Conservation (phyloP, 768 basidiomycete species). For the Agaricus subrufescens region DNA sequence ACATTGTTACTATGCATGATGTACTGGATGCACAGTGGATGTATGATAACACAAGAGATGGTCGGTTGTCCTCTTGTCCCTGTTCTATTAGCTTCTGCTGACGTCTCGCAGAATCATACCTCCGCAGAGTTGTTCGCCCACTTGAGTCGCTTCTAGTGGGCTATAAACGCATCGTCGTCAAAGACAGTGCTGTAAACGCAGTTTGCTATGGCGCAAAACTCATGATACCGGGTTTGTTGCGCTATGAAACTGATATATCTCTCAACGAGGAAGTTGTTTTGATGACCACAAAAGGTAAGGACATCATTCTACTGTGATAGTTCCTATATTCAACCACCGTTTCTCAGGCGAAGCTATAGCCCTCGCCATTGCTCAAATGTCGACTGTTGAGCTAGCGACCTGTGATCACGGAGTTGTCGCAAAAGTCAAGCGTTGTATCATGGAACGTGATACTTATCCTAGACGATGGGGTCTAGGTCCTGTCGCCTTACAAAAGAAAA, state of each 20-base stretch:
- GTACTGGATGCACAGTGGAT: constrained; percentile 98
- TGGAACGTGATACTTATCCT: constrained; percentile 99
- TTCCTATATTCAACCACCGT: constrained; percentile 2
- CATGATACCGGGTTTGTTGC: constrained; percentile 97
- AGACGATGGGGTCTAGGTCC: constrained; percentile 99
- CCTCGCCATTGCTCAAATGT: constrained; percentile 95
- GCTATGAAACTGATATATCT: constrained; percentile 94
- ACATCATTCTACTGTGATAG: constrained; percentile 1
- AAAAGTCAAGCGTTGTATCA: constrained; percentile 98
- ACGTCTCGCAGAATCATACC: constrained; percentile 74
- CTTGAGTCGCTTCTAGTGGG: constrained; percentile 91
- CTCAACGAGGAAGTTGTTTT: constrained; percentile 94
- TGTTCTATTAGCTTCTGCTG: not conserved
- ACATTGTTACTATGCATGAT: constrained; percentile 99
- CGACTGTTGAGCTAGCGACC: constrained; percentile 94
- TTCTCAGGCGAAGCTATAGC: constrained; percentile 84
- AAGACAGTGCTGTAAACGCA: constrained; percentile 98
- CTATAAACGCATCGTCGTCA: constrained; percentile 98
- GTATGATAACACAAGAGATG: constrained; percentile 96
- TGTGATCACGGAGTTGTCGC: constrained; percentile 99
- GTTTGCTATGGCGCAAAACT: constrained; percentile 99
- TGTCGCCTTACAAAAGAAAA: constrained; percentile 95
- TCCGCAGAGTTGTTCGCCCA: constrained; percentile 91
- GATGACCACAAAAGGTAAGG: constrained; percentile 94
- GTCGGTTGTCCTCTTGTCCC: constrained; percentile 35